Conservation (phyloP, 257 asterid genomes). For the Solanum pimpinellifolium region DNA sequence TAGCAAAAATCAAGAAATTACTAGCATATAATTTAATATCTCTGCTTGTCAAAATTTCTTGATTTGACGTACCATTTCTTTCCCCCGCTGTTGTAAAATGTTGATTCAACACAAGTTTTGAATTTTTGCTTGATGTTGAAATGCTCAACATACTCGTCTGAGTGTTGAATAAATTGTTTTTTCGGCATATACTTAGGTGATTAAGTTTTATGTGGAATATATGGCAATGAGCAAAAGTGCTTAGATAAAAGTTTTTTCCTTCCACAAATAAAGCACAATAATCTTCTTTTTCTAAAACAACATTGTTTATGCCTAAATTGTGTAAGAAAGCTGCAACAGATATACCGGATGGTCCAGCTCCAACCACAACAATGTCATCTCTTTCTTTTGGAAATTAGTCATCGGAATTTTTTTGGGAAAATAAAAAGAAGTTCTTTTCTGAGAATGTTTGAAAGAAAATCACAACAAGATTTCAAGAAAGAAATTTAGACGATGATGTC, state of each 20-base stretch:
- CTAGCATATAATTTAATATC: constrained; percentile 8
- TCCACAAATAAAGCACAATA: constrained; percentile 42
- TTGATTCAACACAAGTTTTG: constrained; percentile 5
- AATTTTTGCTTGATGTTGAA: constrained; percentile 14
- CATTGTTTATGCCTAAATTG: constrained; percentile 13
- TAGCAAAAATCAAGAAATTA: constrained; percentile 33
- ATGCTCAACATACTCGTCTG: constrained; percentile 18
- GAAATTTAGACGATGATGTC: too few relatives aligned
- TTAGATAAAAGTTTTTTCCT: constrained; percentile 37
- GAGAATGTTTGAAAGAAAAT: too few relatives aligned
- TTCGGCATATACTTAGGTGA: constrained; percentile 31
- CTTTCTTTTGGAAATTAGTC: not conserved
- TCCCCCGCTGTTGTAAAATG: not conserved
- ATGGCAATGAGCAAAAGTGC: constrained; percentile 36
- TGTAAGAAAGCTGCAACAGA: constrained; percentile 46
- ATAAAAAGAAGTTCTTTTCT: too few relatives aligned
- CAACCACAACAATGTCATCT: constrained; percentile 21
- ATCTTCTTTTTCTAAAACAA: constrained; percentile 38
- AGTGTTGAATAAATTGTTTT: constrained; percentile 14
- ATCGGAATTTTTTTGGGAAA: not conserved
- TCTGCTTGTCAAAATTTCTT: not conserved
- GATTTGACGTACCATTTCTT: constrained; percentile 20
- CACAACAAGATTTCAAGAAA: too few relatives aligned
- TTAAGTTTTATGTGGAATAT: constrained; percentile 20
- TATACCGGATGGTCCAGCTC: constrained; percentile 53